Conservation (phyloP, 306 rosid species). For the Senna tora region DNA sequence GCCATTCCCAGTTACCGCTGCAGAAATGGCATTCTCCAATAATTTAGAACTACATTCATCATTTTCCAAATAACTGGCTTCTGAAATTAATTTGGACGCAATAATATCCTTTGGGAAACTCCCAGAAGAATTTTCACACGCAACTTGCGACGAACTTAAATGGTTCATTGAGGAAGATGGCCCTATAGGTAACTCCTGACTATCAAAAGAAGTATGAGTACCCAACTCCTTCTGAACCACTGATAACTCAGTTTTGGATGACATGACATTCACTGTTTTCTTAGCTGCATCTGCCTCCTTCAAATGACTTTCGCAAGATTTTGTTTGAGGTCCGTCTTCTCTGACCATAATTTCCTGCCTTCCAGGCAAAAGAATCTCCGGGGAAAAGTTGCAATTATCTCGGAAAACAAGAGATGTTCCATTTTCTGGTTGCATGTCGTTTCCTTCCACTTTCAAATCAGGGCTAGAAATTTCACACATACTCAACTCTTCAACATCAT, state of each 20-base stretch:
- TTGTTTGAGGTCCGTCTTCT: constrained; percentile 37
- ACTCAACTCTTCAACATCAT: constrained; percentile 43
- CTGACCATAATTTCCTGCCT: constrained; percentile 37
- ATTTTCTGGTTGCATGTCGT: constrained; percentile 37
- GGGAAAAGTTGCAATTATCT: constrained; percentile 37
- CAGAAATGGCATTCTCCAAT: constrained; percentile 44
- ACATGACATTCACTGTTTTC: constrained; percentile 11
- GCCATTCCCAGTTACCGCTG: constrained; percentile 37
- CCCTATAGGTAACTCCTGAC: constrained; percentile 32
- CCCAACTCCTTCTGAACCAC: constrained; percentile 39
- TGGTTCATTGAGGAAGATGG: constrained; percentile 38
- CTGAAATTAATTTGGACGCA: constrained; percentile 34
- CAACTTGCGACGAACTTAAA: constrained; percentile 36
- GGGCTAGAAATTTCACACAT: constrained; percentile 46
- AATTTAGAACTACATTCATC: constrained; percentile 15
- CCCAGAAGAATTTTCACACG: constrained; percentile 38
- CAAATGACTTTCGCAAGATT: constrained; percentile 32
- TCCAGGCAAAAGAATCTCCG: constrained; percentile 32
- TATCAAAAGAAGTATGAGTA: constrained; percentile 29
- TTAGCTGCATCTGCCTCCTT: constrained; percentile 35
- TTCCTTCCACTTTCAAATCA: constrained; percentile 35
- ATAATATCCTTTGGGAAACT: constrained; percentile 37
- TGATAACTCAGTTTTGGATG: constrained; percentile 37
- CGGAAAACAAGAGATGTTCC: constrained; percentile 35
- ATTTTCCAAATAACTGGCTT: constrained; percentile 30